Evolutionary conservation across 2,329 filamentous ascomycete genomes (phyloP), one percentile per base, ranked within the genome.

Genomic region (Epichloe scottii): DNA sequence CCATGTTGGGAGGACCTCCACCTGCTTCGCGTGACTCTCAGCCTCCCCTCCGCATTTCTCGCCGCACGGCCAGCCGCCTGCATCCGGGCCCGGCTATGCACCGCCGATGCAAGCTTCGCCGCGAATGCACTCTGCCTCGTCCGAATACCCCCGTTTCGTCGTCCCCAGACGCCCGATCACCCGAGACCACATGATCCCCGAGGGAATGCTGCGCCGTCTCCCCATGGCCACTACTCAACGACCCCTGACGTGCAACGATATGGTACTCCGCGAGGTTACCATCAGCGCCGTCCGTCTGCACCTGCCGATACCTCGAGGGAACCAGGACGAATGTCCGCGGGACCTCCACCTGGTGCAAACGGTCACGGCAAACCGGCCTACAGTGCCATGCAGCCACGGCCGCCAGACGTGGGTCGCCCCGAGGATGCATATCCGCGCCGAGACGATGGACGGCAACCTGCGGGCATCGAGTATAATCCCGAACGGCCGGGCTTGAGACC

Each of bases 161-260:
- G 84, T 54, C 85, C 85, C 2, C 81, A 86, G 52, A 89, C 85
- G 0, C 85, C 85, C n/a, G 85, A 89, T 43, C 81, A 82, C 54
- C 71, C 75, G 45, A 74, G 78, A 59, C 69, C 70, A 51, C 79
- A 80, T 67, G 72, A 72, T 54, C 68, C 67, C 39, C 68, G 76
- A 59, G 69, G 67, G 23, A 66, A 67, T 54, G 61, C 68, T 3
- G 71, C 70, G 15, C 71, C 69, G 4, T 78, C 77, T 14, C 75
- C 76, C 5, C 68, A 75, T 57, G 69, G 68, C 50, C 64, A 71
- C 39, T 78, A 77, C 55, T 70, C 78, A 3, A 81, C 78, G 2
- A 81, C 79, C 0, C 79, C 78, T 26, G 80, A 82, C 56, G 62
- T 76, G 17, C 74, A 75, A 54, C 74, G 78, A 53, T 84, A 79